These are phyloP conservation scores for Metschnikowia continentalis DNA, from an alignment of 805 yeast genomes.

Conservation along the genomic window DNA sequence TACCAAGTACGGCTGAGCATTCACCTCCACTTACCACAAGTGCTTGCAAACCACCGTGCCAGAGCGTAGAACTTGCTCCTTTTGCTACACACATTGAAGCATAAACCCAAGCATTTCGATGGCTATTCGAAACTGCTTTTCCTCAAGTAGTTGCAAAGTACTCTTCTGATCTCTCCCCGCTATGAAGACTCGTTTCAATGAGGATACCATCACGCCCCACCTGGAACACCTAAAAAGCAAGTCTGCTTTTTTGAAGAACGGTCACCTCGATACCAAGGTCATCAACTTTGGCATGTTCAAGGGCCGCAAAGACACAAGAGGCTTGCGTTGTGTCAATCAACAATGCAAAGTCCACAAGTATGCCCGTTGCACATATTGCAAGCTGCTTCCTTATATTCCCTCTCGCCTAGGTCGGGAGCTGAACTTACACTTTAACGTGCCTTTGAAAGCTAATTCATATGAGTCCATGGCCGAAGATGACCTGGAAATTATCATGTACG, in stretches of 20 bases:
- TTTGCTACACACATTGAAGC: background rate
- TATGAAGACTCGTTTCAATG: background rate
- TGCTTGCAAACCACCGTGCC: background rate
- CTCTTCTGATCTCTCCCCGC: background rate
- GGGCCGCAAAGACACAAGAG: constrained; percentile 20
- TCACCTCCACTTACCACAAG: background rate
- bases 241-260: background rate
- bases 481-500: background rate
- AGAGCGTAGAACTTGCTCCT: background rate
- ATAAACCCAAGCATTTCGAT: background rate
- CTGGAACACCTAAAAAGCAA: background rate
- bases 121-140: constrained; percentile 1
- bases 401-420: constrained; percentile 8
- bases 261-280: background rate
- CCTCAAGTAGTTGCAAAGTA: background rate
- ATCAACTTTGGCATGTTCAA: constrained; percentile 18
- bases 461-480: background rate
- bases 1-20: constrained; percentile 1
- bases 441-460: background rate
- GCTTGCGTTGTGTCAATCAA: constrained; percentile 16
- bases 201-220: background rate
- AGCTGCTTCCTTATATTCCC: constrained; percentile 15
- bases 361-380: constrained; percentile 14
- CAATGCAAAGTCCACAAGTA: constrained; percentile 10
- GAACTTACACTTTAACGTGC: background rate